Base-by-base conservation (phyloP, 768 basidiomycete species). In the Exsudoporus frostii region DNA sequence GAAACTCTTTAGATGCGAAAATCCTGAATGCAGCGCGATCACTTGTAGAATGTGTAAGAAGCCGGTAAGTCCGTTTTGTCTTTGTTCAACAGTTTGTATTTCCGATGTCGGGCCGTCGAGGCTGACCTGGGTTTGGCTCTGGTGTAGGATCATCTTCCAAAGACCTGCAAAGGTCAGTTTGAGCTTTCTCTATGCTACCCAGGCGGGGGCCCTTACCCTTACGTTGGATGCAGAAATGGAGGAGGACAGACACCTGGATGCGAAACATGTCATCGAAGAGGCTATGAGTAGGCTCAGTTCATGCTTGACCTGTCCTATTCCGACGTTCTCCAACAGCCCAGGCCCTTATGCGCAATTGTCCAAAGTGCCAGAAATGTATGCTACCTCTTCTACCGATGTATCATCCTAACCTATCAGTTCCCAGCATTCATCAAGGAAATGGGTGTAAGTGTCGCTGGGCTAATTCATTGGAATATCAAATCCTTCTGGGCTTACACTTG, bases 321-420 rank as follows among this genome's bases (percentile, higher is more conserved):
- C 50, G 33, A 58, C 60, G 19, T 56, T 42, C 5, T 8, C 29
- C 42, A 54, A 11, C 50, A 90, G 89, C 90, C 32, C 77, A 78
- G 40, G 93, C 93, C 4, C 73, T 95, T 13, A 88, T 92, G 83
- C 80, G 93, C 34, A 87, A 84, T 57, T 97, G 94, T 70, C 94
- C 94, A 0, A 87, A 85, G 53, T 96, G 90, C 70, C 67, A 81
- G 48, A 90, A 92, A 78, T 78, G 91, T 89, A 55, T 19, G 71
- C 70, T 39, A 15, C 36, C 4, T 27, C 25, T 25, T 32, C n/a
- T 9, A 32, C 10, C 2, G 41, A 30, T 11, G 15, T 34, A 8
- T 3, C 22, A 19, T 43, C 38, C 47, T 51, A 32, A 46, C 48
- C 9, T 56, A 43, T 57, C 24, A 38, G 19, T 20, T 43, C 39